Evolutionary conservation across 2,329 filamentous ascomycete genomes (phyloP), one percentile per base, ranked within the genome.

Genomic region (Diatrype stigma): DNA sequence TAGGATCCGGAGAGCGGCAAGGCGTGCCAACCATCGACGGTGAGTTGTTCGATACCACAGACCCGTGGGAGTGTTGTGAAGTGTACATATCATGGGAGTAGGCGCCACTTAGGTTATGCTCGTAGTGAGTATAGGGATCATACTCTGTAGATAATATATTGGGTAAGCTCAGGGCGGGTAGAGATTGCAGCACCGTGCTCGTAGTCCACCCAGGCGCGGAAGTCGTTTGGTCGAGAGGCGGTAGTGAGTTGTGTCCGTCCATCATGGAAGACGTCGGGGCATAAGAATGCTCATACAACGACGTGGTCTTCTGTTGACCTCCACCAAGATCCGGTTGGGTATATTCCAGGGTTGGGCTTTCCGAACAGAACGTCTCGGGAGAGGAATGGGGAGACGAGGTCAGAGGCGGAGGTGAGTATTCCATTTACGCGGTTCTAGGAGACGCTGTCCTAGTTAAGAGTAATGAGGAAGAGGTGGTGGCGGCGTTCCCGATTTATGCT

Each of bases 121-220:
- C 71, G 59, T 79, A 81, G 51, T 70, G 67, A 53, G 70, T 68
- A 60, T 80, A 82, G 28, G 73, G 64, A 58, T 78, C 75, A 60
- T 81, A 82, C 44, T 79, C 78, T 34, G 73, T 63, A 32, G 76
- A 69, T 50, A 80, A 63, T 28, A 78, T 70, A 57, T 71, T 75
- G 48, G 76, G 70, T 54, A 74, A 69, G 50, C 68, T 66, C 44
- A 73, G 63, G 3, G 72, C 69, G 37, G 73, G 66, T 19, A 67
- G 60, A 23, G 72, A 63, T 23, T 75, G 71, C 52, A 77, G 66
- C 40, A 70, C 58, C 32, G 67, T 58, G 22, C 70, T 58, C 34
- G 69, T 70, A 55, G 62, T 66, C 78, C 77, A 80, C 45, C 71
- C 68, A 45, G 70, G 59, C 42, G 74, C 6, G 34, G 34, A 71